Base-by-base conservation (phyloP, 208 protist species). In the Angomonas ambiguus region DNA sequence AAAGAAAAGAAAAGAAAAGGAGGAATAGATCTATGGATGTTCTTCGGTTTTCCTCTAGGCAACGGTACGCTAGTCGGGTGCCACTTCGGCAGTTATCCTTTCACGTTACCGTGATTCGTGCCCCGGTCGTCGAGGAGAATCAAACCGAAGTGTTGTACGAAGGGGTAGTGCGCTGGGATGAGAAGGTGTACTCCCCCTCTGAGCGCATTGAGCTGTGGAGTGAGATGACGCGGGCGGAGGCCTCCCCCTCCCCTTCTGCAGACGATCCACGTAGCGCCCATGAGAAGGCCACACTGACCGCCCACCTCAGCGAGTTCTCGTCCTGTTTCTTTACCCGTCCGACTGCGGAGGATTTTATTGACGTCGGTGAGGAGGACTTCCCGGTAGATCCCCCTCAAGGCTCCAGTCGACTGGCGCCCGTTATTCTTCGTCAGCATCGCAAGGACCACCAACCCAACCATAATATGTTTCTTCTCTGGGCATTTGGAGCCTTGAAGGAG, bases 401-500 rank as follows among this genome's bases (percentile, higher is more conserved):
- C 18, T 69, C 78, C 22, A 86, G 83, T 38, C 74, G 70, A n/a
- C 70, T 92, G 16, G 80, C 80, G 2, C 67, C 76, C 6, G 66
- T 86, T 10, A 68, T 93, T 42, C 74, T 91, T 33, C 79, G 83
- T 3, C 76, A 86, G 66, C 82, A 90, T 64, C 84, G 80, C 13
- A 58, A 61, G 11, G 77, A 87, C 42, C 87, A 93, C 57, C 62
- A 76, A 41, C 74, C 74, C 22, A 83, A 77, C 65, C 76, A 75
- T 18, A 82, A 79, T 61, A 84, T 93, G 79, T 91, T 72, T 64
- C 61, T 93, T 48, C 84, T 88, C 79, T 93, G 83, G 83, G 83
- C 83, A 13, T 35, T 63, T 16, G 87, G 87, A 0, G 64, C 16
- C 35, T 34, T 6, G 32, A 22, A 28, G 11, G 6, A 33, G 6